Evolutionary conservation across 805 yeast genomes (phyloP), one percentile per base, ranked within the genome.

Genomic region (Debaryomyces hansenii): DNA sequence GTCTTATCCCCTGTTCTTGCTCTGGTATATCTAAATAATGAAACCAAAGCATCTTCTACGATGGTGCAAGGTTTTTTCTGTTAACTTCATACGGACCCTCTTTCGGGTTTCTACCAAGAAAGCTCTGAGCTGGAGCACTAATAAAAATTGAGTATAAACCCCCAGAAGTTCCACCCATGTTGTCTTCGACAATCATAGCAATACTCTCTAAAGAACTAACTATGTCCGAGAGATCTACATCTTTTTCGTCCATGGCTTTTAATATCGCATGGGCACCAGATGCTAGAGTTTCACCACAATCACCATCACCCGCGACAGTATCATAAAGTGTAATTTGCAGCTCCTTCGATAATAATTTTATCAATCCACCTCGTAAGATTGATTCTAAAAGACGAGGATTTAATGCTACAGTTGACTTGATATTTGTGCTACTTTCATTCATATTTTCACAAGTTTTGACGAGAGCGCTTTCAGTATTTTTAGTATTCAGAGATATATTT

Each of bases 151-250:
- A 84, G 64, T 88, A 89, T 34, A 89, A 64, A 1, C 96, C 96
- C 42, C 96, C 96, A 2, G 91, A 85, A 0, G 96, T 90, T 42
- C 96, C 96, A 48, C 96, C 96, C 96, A 89, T 89, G n/a, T 82
- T 80, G 42, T 79, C 78, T 60, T 89, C 96, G 38, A 89, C 85
- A 16, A 85, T 64, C 42, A 87, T 91, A 6, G 95, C 84, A 41
- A 89, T 72, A 54, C 80, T 79, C 20, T 80, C 70, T 37, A 86
- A 63, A 1, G 85, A 79, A 44, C 79, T 67, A 20, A 74, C 78
- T 4, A 72, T 75, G 49, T 75, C 80, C 10, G 51, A 37, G 36
- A 72, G 51, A 18, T 62, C 63, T 12, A 31, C 11, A 7, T 63
- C 56, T n/a, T 60, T 57, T 21, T 55, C 43, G 8, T 69, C 68